Percentiles rank a stretch among this genome's conserved stretches.
These are phyloP conservation scores for Calonectria crousiana DNA, from an alignment of 2,329 filamentous ascomycete genomes.

Conservation along the genomic window DNA sequence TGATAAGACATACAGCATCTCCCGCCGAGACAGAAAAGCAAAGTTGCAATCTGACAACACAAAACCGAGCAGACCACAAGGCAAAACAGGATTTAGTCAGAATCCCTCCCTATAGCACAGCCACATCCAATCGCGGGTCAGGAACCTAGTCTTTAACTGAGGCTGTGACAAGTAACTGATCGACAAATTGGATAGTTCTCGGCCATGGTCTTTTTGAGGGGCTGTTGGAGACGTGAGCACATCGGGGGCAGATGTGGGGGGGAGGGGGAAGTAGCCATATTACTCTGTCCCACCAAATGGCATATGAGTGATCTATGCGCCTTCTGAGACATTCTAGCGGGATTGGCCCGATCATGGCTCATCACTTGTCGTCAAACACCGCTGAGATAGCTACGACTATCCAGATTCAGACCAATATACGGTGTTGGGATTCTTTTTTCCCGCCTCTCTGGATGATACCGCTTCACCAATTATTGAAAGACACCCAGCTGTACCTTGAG, in stretches of 20 bases:
- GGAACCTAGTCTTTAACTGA: not conserved
- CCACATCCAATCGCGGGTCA: not conserved
- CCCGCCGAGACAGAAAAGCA: not conserved
- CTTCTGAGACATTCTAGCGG: not conserved
- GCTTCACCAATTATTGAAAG: not conserved
- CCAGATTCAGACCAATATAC: not conserved
- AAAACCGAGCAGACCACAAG: not conserved
- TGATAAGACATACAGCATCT: not conserved
- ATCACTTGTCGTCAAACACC: not conserved
- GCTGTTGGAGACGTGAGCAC: not conserved
- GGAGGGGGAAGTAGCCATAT: not conserved
- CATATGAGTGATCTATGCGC: constrained; percentile 11
- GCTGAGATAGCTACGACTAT: not conserved
- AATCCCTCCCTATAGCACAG: not conserved
- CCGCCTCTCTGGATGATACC: not conserved
- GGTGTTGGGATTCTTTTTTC: not conserved
- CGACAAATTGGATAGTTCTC: not conserved
- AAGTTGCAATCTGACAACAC: not conserved
- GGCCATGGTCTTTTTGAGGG: not conserved
- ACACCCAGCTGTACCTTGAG: not conserved
- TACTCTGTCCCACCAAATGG: constrained; percentile 23
- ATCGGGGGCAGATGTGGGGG: not conserved
- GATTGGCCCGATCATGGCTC: not conserved
- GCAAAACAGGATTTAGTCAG: not conserved
- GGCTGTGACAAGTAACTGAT: not conserved